Percentiles rank a stretch among this genome's conserved stretches.
phyloP scores from a whole-genome alignment of 768 basidiomycete genomes.

The Trametes villosa region DNA sequence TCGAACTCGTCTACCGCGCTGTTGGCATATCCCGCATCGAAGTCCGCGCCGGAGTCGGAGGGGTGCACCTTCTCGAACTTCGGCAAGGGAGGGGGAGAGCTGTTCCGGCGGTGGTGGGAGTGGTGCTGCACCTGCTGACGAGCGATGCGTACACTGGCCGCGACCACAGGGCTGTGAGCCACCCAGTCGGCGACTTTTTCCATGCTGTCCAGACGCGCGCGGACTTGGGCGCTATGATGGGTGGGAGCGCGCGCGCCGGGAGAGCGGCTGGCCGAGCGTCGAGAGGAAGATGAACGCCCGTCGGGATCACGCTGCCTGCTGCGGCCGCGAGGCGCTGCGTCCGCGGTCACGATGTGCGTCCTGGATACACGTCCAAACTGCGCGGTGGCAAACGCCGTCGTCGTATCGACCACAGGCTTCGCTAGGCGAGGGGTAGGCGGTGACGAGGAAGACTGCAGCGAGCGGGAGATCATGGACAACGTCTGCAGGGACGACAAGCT shows the following conservation, averaged over 20 bases:
- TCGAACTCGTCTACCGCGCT: conserved; percentile 19
- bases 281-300: conserved; percentile 30
- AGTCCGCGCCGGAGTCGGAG: conserved; percentile 37
- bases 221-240: conserved; percentile 19
- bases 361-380: conserved; percentile 19
- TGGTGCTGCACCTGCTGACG: conserved; percentile 43
- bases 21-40: conserved; percentile 10
- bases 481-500: conserved; percentile 24
- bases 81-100: conserved; percentile 53
- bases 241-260: conserved; percentile 20
- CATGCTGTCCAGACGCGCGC: conserved; percentile 38
- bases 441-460: conserved; percentile 28
- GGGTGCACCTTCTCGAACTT: conserved; percentile 30
- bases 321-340: conserved; percentile 29
- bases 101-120: conserved; percentile 49
- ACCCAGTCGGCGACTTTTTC: conserved; percentile 55
- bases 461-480: conserved; percentile 30
- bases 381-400: conserved; percentile 25
- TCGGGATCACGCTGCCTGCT: conserved; percentile 29
- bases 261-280: conserved; percentile 31
- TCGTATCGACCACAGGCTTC: conserved; percentile 26
- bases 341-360: conserved; percentile 12
- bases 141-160: conserved; percentile 20
- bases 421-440: conserved; percentile 34
- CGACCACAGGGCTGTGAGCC: conserved; percentile 40